Evolutionary conservation across 106 monocot genomes (phyloP), one percentile per base, ranked within the genome.

Genomic region (Apostasia shenzhenica): DNA sequence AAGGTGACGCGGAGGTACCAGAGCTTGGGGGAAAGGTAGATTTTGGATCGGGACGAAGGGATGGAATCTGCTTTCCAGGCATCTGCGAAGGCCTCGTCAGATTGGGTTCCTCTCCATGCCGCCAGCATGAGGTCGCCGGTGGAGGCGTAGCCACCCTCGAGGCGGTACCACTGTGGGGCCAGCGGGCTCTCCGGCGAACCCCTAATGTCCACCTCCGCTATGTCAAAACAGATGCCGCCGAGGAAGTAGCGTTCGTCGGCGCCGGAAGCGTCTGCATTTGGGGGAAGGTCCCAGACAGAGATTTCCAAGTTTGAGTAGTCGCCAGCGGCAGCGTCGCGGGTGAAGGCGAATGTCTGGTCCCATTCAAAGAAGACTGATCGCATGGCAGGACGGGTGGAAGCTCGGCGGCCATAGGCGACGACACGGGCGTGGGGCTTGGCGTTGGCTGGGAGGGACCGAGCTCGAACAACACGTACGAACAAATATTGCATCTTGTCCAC

Each of bases 401-500:
- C 80, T 45, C 61, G 55, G 57, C 70, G 70, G 42, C 94, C 88
- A 69, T 68, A 72, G 64, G 77, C 79, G 39, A 83, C 66, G 40
- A 95, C 62, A 1, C 88, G 59, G 47, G 91, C 94, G 58, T 76
- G 85, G 2, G 88, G 88, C 45, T 76, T 83, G 43, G 72, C 71
- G 12, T 63, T 11, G 46, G 60, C 54, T 39, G 81, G 81, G 55
- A 93, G 83, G n/a, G 74, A 74, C 3, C 91, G 76, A 1, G 88
- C 94, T 7, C 91, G 78, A 8, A 91, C 85, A 8, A 95, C 78
- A 1, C 94, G 85, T 13, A 95, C 79, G 77, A 95, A 91, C 7
- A 95, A 66, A 64, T 95, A 95, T 50, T 80, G 83, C 86, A 95
- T 87, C 78, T 95, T 95, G 76, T 95, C 91, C 0, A 95, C 94